Percentiles rank a stretch among this genome's conserved stretches.
Conservation (phyloP, 768 basidiomycete species). For the Suillus americanus region DNA sequence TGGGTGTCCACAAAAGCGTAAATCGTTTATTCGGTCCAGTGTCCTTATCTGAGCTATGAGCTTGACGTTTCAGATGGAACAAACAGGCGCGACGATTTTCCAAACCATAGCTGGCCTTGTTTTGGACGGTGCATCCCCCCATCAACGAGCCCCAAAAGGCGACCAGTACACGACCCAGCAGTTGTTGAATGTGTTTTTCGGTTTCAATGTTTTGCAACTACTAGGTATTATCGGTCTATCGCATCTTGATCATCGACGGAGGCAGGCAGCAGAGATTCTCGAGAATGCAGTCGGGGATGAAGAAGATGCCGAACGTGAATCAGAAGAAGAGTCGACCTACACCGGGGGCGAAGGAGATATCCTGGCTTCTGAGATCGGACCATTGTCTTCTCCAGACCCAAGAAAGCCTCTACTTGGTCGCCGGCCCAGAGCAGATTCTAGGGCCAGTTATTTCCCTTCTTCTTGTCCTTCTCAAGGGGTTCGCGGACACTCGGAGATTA, state of each 20-base stretch:
- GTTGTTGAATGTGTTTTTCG: slow-evolving; percentile 56
- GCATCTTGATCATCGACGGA: slow-evolving; percentile 45
- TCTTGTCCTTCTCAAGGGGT: slow-evolving; percentile 17
- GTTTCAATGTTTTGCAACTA: slow-evolving; percentile 58
- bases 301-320: neutral
- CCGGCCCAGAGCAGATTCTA: neutral
- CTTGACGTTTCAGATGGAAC: slow-evolving; percentile 54
- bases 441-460: slow-evolving; percentile 5
- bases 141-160: slow-evolving; percentile 12
- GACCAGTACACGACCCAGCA: slow-evolving; percentile 42
- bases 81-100: slow-evolving; percentile 69
- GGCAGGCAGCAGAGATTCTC: slow-evolving; percentile 16
- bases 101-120: slow-evolving; percentile 72
- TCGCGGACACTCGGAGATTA: slow-evolving; percentile 34
- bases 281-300: neutral
- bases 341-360: slow-evolving; percentile 2
- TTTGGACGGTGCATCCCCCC: slow-evolving; percentile 32
- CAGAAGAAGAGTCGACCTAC: slow-evolving; percentile 1
- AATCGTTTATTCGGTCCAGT: slow-evolving; percentile 22
- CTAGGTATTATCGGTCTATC: slow-evolving; percentile 49
- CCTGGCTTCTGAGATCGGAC: slow-evolving; percentile 11
- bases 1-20: slow-evolving; percentile 80
- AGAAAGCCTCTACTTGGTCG: slow-evolving; percentile 11
- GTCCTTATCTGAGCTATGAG: neutral
- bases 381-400: slow-evolving; percentile 11